Evolutionary conservation across 2,329 filamentous ascomycete species (phyloP), one percentile per base, ranked within the genome.

Genomic region (Stemphylium vesicarium): DNA sequence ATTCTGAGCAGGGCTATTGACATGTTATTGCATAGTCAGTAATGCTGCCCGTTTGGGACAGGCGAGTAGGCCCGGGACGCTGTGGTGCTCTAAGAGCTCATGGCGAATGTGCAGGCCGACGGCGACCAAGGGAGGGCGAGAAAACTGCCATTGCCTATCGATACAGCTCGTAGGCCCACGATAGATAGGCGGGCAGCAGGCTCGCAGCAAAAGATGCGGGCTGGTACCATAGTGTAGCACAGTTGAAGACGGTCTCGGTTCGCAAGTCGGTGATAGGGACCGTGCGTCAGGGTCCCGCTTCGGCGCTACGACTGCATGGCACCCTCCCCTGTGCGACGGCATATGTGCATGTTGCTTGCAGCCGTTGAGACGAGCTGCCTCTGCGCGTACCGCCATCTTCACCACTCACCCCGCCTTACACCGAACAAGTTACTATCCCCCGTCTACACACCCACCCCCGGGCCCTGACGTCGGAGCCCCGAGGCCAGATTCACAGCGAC

Each of bases 401-500:
- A 50, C 57, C 18, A 37, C 16, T 16, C 35, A n/a, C 29, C 33
- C 29, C 36, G 20, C 40, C 2, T 18, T 24, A 6, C 37, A 33
- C n/a, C 40, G 26, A 37, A 37, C 24, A 33, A 18, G 22, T 26
- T 36, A 18, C 22, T 39, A 31, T 15, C 29, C 43, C 15, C 33
- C 33, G 40, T 22, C 57, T 33, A 50, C 53, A 16, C 15, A 9
- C 26, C 7, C 35, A 11, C 18, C 44, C 50, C 38, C 50, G 53
- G 63, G 57, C 54, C 55, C 59, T 50, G 41, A 48, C 51, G 60
- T 47, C 62, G 60, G 60, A 67, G 63, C 63, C 42, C 63, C 60
- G 44, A 62, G 50, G 59, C 59, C 59, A 60, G 57, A 62, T 62
- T 45, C 61, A 20, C 31, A 43, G 41, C 60, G 50, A 64, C 62